Base-by-base conservation (phyloP, 2,329 filamentous ascomycete species). In the Phaeosphaeriaceae sp. region DNA sequence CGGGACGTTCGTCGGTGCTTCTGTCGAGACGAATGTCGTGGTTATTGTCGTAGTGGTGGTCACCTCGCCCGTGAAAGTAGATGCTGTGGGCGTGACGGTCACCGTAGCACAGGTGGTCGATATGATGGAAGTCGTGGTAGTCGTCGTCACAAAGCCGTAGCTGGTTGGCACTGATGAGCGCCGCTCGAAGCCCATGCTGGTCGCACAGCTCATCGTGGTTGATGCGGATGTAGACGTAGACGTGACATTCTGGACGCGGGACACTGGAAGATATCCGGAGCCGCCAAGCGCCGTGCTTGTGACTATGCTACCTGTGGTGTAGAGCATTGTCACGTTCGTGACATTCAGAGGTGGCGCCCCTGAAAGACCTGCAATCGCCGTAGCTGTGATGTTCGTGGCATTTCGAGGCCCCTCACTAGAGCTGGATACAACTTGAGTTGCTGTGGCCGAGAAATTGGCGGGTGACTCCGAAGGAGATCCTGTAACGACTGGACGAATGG, bases 41-140 rank as follows among this genome's bases (percentile, higher is more conserved):
- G 54, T 53, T 4, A 63, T 10, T 15, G 61, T 66, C 0, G 50
- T 41, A 13, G 65, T 71, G 0, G 56, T 52, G 19, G 64, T 68
- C n/a, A 65, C 48, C 11, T 70, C 46, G 49, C 61, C 50, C 17
- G 61, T 66, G n/a, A 60, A 63, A 11, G 68, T 67, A 0, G 65
- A 71, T 1, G 68, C 66, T 15, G 57, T 54, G 19, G 63, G 64
- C 19, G 68, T 71, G 13, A 65, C 51, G 9, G 58, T 63, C 10
- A 71, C 56, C 7, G 61, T 68, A 9, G 51, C 48, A 21, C 57
- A 60, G 15, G 52, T 63, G 15, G 66, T 65, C 20, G 46, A 61
- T 1, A 54, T 60, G 33, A 68, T 19, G n/a, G 24, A 19, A 24
- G 61, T 48, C 19, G 50, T 58, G 31, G 58, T 61, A 11, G 58